Evolutionary conservation across 2,329 filamentous ascomycete species (phyloP).

Genomic region (Immersiporthe knoxdaviesiana): DNA sequence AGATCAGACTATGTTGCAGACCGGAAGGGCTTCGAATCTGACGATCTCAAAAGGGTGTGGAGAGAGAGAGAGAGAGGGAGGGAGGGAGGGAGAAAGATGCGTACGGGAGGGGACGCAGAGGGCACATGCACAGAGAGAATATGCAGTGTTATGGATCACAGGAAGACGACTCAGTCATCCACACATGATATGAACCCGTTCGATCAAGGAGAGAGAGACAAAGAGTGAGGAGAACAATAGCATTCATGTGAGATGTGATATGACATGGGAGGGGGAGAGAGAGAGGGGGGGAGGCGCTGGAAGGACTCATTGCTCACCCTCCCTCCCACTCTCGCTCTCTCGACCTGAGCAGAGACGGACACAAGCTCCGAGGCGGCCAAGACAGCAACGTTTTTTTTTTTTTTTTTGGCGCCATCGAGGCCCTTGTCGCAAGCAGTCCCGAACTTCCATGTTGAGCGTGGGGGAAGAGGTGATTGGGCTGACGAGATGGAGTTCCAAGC

Average conservation of each 20-base stretch:
- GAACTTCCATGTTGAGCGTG: constrained; percentile 13
- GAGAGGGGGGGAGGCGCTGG: not conserved
- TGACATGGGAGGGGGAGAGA: not conserved
- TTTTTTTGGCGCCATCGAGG: constrained; percentile 25
- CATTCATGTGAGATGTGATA: constrained; percentile 10
- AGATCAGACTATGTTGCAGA: not conserved
- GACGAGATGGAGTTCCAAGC: constrained; percentile 1
- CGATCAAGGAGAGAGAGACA: not conserved
- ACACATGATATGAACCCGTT: constrained; percentile 9
- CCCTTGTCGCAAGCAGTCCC: constrained; percentile 16
- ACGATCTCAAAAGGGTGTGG: not conserved
- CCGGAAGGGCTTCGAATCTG: not conserved
- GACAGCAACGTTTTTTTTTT: constrained; percentile 1
- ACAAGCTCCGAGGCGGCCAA: constrained; percentile 20
- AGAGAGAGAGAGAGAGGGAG: not conserved
- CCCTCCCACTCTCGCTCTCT: not conserved
- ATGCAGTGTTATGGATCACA: not conserved
- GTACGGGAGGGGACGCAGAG: not conserved
- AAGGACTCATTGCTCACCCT: constrained; percentile 8
- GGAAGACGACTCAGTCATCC: not conserved
- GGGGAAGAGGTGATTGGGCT: constrained; percentile 24
- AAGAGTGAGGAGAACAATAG: constrained; percentile 11
- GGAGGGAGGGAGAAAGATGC: not conserved
- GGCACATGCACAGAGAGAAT: constrained; percentile 17
- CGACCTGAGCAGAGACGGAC: constrained; percentile 9